Percentiles rank a stretch among this genome's conserved stretches.
These are phyloP conservation scores for Rosa multiflora DNA, from an alignment of 306 rosid species.

Conservation along the genomic window DNA sequence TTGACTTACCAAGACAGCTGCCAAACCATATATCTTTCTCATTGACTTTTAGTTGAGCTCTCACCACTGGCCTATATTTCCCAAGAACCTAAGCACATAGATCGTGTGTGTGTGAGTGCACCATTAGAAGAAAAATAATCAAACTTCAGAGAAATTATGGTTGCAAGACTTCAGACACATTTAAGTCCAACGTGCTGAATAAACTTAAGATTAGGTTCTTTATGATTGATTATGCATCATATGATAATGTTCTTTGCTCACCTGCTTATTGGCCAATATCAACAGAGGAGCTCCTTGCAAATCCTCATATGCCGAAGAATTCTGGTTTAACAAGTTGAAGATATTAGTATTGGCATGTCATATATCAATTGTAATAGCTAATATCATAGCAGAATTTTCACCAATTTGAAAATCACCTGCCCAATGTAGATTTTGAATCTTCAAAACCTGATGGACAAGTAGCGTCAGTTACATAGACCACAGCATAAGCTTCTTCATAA, in stretches of 20 bases:
- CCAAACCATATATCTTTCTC: no score
- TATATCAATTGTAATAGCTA: neutral
- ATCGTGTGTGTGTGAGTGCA: neutral
- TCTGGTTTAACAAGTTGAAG: conserved; percentile 53
- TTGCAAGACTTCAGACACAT: neutral
- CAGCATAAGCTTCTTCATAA: conserved; percentile 97
- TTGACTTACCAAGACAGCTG: no score
- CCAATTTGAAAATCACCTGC: conserved; percentile 49
- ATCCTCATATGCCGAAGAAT: conserved; percentile 85
- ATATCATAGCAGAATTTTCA: conserved; percentile 15
- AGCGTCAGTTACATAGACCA: conserved; percentile 87
- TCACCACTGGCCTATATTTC: neutral
- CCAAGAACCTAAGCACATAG: neutral
- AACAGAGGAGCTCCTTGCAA: conserved; percentile 96
- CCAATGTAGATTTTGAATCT: conserved; percentile 95
- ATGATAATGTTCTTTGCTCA: conserved; percentile 23
- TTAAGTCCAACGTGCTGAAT: neutral
- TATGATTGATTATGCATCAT: neutral
- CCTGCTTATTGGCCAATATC: conserved; percentile 97
- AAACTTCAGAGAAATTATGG: no score
- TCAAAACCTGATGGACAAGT: conserved; percentile 80
- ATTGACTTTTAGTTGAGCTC: neutral
- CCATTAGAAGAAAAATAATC: neutral
- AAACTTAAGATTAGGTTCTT: neutral
- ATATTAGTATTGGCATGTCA: conserved; percentile 22